These are phyloP conservation scores for Asclepias syriaca DNA, from an alignment of 257 asterid genomes.

Conservation along the genomic window DNA sequence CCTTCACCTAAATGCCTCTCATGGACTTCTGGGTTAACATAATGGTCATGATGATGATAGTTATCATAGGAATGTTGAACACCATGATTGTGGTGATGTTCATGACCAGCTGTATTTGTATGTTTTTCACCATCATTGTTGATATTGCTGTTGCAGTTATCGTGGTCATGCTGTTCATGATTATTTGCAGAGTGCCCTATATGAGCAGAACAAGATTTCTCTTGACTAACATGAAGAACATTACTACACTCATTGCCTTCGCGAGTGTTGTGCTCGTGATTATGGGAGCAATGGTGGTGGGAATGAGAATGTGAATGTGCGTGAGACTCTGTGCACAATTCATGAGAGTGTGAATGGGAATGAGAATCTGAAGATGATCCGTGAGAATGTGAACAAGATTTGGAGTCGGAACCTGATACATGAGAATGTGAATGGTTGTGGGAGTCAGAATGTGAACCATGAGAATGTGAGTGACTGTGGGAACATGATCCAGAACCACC, in stretches of 20 bases:
- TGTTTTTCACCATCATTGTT: conserved; percentile 6
- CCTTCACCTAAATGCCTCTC: conserved; percentile 4
- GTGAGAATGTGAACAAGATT: conserved; percentile 17
- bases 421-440: conserved; percentile 35
- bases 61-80: conserved; percentile 13
- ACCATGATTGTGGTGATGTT: conserved; percentile 22
- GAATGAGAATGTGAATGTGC: conserved; percentile 25
- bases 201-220: conserved; percentile 25
- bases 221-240: conserved; percentile 26
- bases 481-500: conserved; percentile 82
- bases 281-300: conserved; percentile 19
- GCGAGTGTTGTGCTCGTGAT: conserved; percentile 23
- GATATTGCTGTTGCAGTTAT: neutral
- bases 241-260: conserved; percentile 22
- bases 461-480: conserved; percentile 45
- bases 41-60: conserved; percentile 19
- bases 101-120: conserved; percentile 7
- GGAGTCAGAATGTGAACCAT: conserved; percentile 36
- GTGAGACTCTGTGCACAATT: conserved; percentile 55
- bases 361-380: conserved; percentile 22
- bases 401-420: conserved; percentile 14
- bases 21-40: conserved; percentile 12
- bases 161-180: conserved; percentile 19
- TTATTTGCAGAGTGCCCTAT: conserved; percentile 16
- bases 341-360: conserved; percentile 22